Base-by-base conservation (phyloP, 2,329 filamentous ascomycete genomes). In the Onygenales sp. region DNA sequence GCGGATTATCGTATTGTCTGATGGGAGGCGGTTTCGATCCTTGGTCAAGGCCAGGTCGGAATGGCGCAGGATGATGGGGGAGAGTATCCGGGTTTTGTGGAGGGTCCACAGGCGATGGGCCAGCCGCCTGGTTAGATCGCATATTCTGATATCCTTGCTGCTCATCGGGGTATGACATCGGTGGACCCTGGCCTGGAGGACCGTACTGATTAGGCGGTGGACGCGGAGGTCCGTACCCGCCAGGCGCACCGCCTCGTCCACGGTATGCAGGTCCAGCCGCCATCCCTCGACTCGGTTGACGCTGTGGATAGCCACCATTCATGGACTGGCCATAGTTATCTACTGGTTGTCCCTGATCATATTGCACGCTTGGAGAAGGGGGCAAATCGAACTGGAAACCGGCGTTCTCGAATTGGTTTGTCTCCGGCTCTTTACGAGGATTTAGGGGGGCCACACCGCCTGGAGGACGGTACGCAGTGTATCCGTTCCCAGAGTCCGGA, bases 381-480 rank as follows among this genome's bases (percentile, higher is more conserved):
- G 81, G 83, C 78, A 91, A 85, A 62, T 89, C 87, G 59, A 89
- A 89, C 1, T 87, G 78, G 7, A 86, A 86, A 2, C 81, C 76
- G 60, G 87, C 66, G 57, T 72, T 65, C 46, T 70, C 67, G 51
- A 73, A 71, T 42, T 69, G 64, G 50, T 66, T 68, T 1, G 63
- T 58, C 8, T 62, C 51, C 44, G 60, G 57, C 13, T 78, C 39
- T 71, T 76, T 63, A 72, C 77, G 60, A 36, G 63, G 63, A 38
- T 66, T 60, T 41, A 61, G 56, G 38, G 60, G 62, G 56, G 48
- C 58, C 53, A 58, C 60, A 52, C 61, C 63, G 54, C 60, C 64
- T 31, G 66, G 68, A 13, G 66, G 69, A n/a, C 59, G 63, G 57
- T 69, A 72, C 1, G 69, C 61, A 8, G 68, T 58, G 50, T 72